A percentile compares a stretch with the other conserved stretches of the same genome.
These are phyloP conservation scores for Penicillium freii DNA, from an alignment of 2,329 filamentous ascomycete species.

Conservation along the genomic window DNA sequence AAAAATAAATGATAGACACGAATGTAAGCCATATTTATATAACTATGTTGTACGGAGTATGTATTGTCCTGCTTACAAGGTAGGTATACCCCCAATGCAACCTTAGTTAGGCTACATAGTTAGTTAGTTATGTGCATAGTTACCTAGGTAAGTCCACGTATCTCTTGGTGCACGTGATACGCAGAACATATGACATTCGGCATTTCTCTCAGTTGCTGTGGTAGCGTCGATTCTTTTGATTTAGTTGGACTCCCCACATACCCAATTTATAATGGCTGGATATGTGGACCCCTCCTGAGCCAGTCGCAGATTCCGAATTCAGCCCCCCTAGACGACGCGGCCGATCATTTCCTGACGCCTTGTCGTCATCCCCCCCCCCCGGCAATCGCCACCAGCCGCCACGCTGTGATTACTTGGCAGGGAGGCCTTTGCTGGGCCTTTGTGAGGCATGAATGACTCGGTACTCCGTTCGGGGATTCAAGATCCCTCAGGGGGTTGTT, in stretches of 20 bases:
- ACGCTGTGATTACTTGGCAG: conserved; percentile 6
- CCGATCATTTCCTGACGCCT: conserved; percentile 17
- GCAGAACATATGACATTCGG: neutral
- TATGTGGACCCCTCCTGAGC: conserved; percentile 3
- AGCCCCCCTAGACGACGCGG: conserved; percentile 16
- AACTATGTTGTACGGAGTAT: no score
- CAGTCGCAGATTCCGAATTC: conserved; percentile 9
- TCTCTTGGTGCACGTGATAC: neutral
- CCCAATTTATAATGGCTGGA: conserved; percentile 9
- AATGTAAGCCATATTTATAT: neutral
- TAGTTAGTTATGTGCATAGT: neutral
- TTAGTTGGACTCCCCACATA: neutral
- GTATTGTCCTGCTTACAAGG: neutral
- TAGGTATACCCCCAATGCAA: no score
- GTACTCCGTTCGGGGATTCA: neutral
- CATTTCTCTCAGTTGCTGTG: conserved; percentile 1
- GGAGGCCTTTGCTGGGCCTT: neutral
- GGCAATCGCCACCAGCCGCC: conserved; percentile 11
- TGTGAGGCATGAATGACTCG: no score
- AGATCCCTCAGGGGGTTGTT: neutral
- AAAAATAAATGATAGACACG: neutral
- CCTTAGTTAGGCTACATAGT: neutral
- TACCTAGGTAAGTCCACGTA: neutral
- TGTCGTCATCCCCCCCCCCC: conserved; percentile 15
- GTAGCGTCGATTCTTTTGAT: neutral